Base-by-base conservation (phyloP, 2,329 filamentous ascomycete species). In the Cercospora canescens region DNA sequence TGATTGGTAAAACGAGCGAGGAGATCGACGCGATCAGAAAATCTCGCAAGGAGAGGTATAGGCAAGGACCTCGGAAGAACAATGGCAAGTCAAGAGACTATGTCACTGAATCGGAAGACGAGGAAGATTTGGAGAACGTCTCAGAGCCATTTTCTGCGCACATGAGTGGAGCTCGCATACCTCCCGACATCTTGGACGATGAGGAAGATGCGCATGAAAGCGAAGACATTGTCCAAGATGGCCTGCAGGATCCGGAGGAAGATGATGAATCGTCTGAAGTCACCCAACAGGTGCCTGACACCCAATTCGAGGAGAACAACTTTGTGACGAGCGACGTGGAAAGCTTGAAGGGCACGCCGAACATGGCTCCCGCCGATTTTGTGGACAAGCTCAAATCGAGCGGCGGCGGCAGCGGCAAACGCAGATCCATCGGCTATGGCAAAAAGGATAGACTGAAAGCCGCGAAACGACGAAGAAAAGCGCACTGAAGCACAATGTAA, bases 1-100 rank as follows among this genome's bases (percentile, higher is more conserved):
- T 70, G 2, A 64, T 71, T 11, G 70, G 66, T n/a, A 67, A 66
- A 56, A 59, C 63, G 11, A 67, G 65, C 14, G 68, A 66, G 21
- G 70, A 70, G 41, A 60, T 71, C 2, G 30, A 62, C 2, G n/a
- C 60, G 26, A 48, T 66, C n/a, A 70, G 66, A 55, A 55, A 63
- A 59, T 63, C 64, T 54, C 63, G 57, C 12, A 68, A 68, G 50
- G 21, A 62, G 60, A 57, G 26, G 24, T 58, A 30, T 14, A 50
- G 11, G 11, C 41, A 60, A 35, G 50, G 62, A 14, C 35, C 24
- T 37, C 35, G 41, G 16, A 34, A 41, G 26, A 55, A 37, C 12
- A 32, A 62, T n/a, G 58, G 30, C 34, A 26, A 56, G 18, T 65
- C 65, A n/a, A 34, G 62, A 32, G 59, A 62, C 48, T 56, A 62